These are phyloP conservation scores for Boletellus emodensis DNA, from an alignment of 768 basidiomycete species.

Conservation along the genomic window DNA sequence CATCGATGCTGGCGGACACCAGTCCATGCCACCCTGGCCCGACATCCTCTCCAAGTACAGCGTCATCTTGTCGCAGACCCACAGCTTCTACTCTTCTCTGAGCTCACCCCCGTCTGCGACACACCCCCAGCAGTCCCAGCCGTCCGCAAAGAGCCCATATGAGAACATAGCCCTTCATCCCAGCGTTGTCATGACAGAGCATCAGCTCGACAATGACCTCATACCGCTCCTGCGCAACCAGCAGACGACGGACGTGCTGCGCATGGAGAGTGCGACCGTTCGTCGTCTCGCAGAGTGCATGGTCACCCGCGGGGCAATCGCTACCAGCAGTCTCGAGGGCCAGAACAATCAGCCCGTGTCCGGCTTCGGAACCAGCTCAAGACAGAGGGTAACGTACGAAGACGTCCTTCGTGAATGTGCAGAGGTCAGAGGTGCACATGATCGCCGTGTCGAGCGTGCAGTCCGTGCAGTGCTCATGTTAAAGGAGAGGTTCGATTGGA, in stretches of 20 bases:
- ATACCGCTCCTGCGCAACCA: constrained; percentile 73
- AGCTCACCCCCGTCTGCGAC: constrained; percentile 34
- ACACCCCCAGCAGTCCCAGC: constrained; percentile 11
- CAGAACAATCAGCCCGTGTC: constrained; percentile 25
- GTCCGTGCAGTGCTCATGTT: constrained; percentile 77
- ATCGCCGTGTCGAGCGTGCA: constrained; percentile 71
- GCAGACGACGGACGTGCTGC: constrained; percentile 74
- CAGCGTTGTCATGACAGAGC: constrained; percentile 50
- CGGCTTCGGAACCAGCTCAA: constrained; percentile 8
- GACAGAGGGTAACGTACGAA: constrained; percentile 37
- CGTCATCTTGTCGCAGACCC: constrained; percentile 76
- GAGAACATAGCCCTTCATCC: constrained; percentile 72
- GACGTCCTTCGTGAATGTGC: constrained; percentile 66
- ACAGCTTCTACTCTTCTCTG: constrained; percentile 67
- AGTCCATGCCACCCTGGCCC: constrained; percentile 77
- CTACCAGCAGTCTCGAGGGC: constrained; percentile 44
- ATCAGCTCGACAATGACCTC: constrained; percentile 68
- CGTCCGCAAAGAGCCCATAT: constrained; percentile 35
- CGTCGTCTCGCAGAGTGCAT: constrained; percentile 66
- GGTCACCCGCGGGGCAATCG: constrained; percentile 48
- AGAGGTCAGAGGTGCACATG: constrained; percentile 66
- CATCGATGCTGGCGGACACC: constrained; percentile 42
- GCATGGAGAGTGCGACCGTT: constrained; percentile 68
- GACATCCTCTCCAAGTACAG: constrained; percentile 86
- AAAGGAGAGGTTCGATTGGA: constrained; percentile 79